Conservation (phyloP, 1,139 yeast genomes). For the Blastobotrys ciferrii region DNA sequence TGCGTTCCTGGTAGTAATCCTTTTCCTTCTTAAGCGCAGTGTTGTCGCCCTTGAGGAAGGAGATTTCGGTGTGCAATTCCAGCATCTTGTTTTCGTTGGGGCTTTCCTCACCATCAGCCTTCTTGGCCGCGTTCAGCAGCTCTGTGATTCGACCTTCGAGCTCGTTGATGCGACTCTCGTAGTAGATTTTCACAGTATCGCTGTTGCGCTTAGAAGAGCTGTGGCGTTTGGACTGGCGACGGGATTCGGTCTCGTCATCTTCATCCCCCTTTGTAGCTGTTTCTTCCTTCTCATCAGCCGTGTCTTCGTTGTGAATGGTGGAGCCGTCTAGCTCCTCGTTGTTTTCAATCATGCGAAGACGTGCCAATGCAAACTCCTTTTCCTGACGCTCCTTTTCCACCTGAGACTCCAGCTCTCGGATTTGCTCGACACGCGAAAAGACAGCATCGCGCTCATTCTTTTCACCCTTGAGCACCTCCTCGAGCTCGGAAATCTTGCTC, state of each 20-base stretch:
- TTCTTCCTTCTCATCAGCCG: background rate
- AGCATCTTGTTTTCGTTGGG: conserved; percentile 17
- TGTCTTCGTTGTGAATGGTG: background rate
- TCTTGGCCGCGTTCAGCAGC: conserved; percentile 13
- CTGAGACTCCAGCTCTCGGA: conserved; percentile 26
- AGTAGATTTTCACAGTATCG: conserved; percentile 13
- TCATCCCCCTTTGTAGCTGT: background rate
- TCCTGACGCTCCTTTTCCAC: conserved; percentile 27
- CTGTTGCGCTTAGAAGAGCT: conserved; percentile 8
- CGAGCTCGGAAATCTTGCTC: conserved; percentile 33
- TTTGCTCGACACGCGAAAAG: conserved; percentile 26
- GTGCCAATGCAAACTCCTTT: conserved; percentile 22
- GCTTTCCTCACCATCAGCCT: conserved; percentile 5
- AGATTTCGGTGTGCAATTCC: conserved; percentile 27
- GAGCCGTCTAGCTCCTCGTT: conserved; percentile 6
- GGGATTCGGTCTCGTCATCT: no score
- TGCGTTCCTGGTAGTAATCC: conserved; percentile 21
- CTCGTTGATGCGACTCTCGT: conserved; percentile 23
- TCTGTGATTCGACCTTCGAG: conserved; percentile 34
- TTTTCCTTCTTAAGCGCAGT: conserved; percentile 24
- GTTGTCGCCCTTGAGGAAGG: conserved; percentile 27
- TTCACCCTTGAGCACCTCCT: conserved; percentile 32
- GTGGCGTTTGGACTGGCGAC: background rate
- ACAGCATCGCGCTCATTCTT: conserved; percentile 29
- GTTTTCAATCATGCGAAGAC: conserved; percentile 13